Evolutionary conservation across 306 rosid genomes (phyloP).

Genomic region (Vicia sativa): DNA sequence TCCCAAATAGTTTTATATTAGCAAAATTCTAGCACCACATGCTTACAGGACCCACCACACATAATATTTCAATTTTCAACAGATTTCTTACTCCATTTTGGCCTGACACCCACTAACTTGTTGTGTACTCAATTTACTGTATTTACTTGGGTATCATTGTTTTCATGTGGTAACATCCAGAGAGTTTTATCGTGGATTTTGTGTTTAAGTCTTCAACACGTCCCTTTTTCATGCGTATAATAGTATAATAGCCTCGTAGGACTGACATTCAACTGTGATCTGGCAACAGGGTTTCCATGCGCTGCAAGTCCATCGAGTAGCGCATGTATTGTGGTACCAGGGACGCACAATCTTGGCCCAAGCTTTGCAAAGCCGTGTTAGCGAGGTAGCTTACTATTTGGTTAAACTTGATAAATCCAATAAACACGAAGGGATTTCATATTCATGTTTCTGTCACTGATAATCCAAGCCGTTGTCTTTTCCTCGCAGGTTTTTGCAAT

Average conservation of each 20-base stretch:
- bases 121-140: slow-evolving; percentile 11
- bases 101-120: not conserved
- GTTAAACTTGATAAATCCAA: slow-evolving; percentile 21
- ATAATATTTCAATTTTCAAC: not conserved
- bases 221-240: slow-evolving; percentile 10
- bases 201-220: not conserved
- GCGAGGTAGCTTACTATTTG: slow-evolving; percentile 65
- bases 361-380: slow-evolving; percentile 87
- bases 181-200: not conserved
- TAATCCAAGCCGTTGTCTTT: slow-evolving; percentile 36
- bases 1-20: not conserved
- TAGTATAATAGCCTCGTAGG: slow-evolving; percentile 6
- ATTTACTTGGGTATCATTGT: slow-evolving; percentile 26
- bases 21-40: slow-evolving; percentile 1
- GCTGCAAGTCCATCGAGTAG: slow-evolving; percentile 81
- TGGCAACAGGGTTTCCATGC: slow-evolving; percentile 81
- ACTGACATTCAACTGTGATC: slow-evolving; percentile 31
- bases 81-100: not conserved
- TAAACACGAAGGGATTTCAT: slow-evolving; percentile 14
- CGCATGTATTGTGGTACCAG: slow-evolving; percentile 77
- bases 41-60: slow-evolving; percentile 6
- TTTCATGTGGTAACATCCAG: not conserved
- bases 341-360: slow-evolving; percentile 84
- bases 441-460: slow-evolving; percentile 23
- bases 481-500: slow-evolving; percentile 78